phyloP scores from a whole-genome alignment of 345 rosid species.

The Eucalyptus virginea region DNA sequence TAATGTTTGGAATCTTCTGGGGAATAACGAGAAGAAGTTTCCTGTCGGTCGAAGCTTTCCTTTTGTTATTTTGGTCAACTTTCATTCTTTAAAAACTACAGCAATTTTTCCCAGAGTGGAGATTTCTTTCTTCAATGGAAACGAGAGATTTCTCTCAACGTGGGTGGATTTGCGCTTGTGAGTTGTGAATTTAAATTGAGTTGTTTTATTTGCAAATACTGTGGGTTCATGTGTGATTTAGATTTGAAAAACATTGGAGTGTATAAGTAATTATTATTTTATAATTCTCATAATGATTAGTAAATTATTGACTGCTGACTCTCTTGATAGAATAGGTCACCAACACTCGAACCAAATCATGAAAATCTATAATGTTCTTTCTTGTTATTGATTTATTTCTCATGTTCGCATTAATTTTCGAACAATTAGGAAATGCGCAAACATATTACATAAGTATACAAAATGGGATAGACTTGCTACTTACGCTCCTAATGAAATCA shows the following conservation, averaged over 20 bases:
- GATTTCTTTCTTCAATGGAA: not conserved
- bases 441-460: not conserved
- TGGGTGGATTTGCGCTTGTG: not conserved
- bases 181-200: not conserved
- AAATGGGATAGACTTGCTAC: not conserved
- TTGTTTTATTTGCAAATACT: not conserved
- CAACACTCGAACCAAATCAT: not conserved
- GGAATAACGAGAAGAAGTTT: not conserved
- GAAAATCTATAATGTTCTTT: not conserved
- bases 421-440: not conserved
- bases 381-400: not conserved
- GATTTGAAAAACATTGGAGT: not conserved
- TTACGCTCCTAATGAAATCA: not conserved
- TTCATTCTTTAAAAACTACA: not conserved
- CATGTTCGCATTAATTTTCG: not conserved
- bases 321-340: not conserved
- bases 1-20: no score
- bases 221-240: not conserved
- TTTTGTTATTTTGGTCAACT: not conserved
- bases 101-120: accelerated
- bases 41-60: not conserved
- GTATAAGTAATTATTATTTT: not conserved
- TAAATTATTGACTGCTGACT: not conserved
- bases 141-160: not conserved
- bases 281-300: not conserved